Base-by-base conservation (phyloP, 495 filamentous ascomycete genomes). In the Elasticomyces elasticus region DNA sequence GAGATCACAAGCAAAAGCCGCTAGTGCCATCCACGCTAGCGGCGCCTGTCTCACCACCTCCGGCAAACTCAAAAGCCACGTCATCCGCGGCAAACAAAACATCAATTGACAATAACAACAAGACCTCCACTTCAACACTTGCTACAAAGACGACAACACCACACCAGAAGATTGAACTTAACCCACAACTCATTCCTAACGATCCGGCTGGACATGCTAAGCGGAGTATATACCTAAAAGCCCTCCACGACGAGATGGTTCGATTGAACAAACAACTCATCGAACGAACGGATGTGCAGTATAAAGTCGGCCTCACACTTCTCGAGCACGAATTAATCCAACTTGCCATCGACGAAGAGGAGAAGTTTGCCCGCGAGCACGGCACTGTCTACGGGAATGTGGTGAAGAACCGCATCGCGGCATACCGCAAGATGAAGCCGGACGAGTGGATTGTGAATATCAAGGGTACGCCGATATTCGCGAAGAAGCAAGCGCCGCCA, bases 311-410 rank as follows among this genome's bases (percentile, higher is more conserved):
- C 9, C 67, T 91, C 11, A 54, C 81, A 11, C 69, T 92, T 2
- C 81, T 77, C 1, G 67, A 79, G 0, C 79, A 88, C 59, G 81
- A 87, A 53, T 71, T 97, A 22, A 80, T 95, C 7, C 78, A 76
- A 35, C 77, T 85, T 67, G 84, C 87, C 1, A 71, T 96, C 1
- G 88, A 96, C 57, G 82, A 89, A 50, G 92, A 99, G 67, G 82
- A 95, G 62, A 82, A 79, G 50, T 67, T 82, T 24, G 89, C 89
- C 0, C 78, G 67, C 7, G 78, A 81, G 12, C 80, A 80, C 51
- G 71, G 74, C 0, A 60, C 70, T 19, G 80, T 96, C 57, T 97
- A 99, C 61, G 71, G 74, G 2, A 92, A 91, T 63, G 68, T 87
- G 9, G 80, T 97, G 64, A 91, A 86, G 61, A 82, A 85, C 57